Evolutionary conservation across 805 yeast species (phyloP).

Genomic region (Lachancea kluyveri): DNA sequence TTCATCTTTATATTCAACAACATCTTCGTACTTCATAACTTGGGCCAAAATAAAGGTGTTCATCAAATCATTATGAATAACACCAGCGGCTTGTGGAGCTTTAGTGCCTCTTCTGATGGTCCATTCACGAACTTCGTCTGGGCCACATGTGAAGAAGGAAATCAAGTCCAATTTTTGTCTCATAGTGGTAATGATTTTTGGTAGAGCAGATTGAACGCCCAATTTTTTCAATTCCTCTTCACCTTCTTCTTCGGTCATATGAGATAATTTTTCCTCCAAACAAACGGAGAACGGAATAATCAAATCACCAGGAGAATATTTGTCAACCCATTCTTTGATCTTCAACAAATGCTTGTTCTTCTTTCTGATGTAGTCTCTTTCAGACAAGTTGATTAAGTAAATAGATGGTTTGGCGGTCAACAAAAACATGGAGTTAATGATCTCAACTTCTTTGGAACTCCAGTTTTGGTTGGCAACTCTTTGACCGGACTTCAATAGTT

Average conservation of each 20-base stretch:
- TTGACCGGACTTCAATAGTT: slow-evolving; percentile 72
- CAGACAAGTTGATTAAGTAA: slow-evolving; percentile 84
- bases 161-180: slow-evolving; percentile 79
- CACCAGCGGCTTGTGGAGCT: slow-evolving; percentile 99
- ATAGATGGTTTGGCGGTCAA: slow-evolving; percentile 95
- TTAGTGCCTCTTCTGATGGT: slow-evolving; percentile 85
- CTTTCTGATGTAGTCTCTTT: slow-evolving; percentile 80
- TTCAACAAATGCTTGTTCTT: slow-evolving; percentile 78
- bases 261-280: slow-evolving; percentile 86
- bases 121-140: slow-evolving; percentile 98
- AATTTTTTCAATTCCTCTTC: slow-evolving; percentile 67
- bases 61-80: slow-evolving; percentile 92
- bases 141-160: slow-evolving; percentile 94
- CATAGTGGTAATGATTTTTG: slow-evolving; percentile 81
- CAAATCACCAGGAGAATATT: slow-evolving; percentile 79
- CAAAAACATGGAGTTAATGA: slow-evolving; percentile 77
- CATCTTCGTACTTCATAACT: slow-evolving; percentile 79
- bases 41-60: slow-evolving; percentile 93
- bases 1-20: slow-evolving; percentile 76
- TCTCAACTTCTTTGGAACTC: slow-evolving; percentile 87
- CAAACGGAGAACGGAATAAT: slow-evolving; percentile 92
- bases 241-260: slow-evolving; percentile 78
- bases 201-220: slow-evolving; percentile 75
- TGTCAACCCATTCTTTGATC: slow-evolving; percentile 88
- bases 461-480: slow-evolving; percentile 84